phyloP scores from a whole-genome alignment of 257 asterid species.

The Penstemon eatonii region DNA sequence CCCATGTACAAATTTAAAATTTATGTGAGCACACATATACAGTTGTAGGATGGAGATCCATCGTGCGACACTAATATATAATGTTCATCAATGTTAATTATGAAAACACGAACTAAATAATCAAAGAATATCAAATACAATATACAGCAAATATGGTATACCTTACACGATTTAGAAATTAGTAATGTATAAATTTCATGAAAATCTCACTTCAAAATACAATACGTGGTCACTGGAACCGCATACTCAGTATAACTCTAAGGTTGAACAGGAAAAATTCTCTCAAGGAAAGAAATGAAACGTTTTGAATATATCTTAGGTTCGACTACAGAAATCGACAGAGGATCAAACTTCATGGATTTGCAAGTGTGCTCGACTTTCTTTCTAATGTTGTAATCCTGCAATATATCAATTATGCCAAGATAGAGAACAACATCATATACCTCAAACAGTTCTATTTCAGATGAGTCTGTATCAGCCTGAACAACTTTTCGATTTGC shows the following conservation, averaged over 20 bases:
- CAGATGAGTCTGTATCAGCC: constrained; percentile 51
- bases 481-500: constrained; percentile 66
- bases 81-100: no score
- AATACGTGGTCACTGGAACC: not conserved
- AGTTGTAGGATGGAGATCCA: no score
- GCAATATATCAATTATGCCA: constrained; percentile 85
- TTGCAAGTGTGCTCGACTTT: constrained; percentile 69
- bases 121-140: not conserved
- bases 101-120: no score
- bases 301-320: constrained; percentile 75
- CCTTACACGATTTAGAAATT: not conserved
- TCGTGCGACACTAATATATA: no score
- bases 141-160: not conserved
- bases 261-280: constrained; percentile 55
- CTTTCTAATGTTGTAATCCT: constrained; percentile 82
- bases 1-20: no score
- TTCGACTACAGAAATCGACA: constrained; percentile 71
- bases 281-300: constrained; percentile 63
- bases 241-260: constrained; percentile 14
- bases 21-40: no score
- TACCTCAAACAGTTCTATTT: constrained; percentile 82
- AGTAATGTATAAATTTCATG: not conserved
- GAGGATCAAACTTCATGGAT: constrained; percentile 67
- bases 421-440: constrained; percentile 90
- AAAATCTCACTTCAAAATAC: not conserved